A percentile compares a stretch with the other conserved stretches of the same genome.
These are phyloP conservation scores for Pleurotus citrinopileatus DNA, from an alignment of 768 basidiomycete genomes.

Conservation along the genomic window DNA sequence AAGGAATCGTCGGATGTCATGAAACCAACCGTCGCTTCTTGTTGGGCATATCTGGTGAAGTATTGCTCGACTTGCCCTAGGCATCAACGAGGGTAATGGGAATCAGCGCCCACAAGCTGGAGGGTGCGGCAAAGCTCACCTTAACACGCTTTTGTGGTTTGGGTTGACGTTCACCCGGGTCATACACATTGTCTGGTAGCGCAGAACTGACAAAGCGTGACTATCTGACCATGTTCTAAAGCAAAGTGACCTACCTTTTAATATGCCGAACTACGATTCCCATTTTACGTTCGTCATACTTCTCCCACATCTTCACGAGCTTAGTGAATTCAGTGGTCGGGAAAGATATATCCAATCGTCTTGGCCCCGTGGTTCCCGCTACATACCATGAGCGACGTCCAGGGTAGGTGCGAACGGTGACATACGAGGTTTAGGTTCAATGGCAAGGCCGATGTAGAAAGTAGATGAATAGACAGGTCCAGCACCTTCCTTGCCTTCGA, in stretches of 20 bases:
- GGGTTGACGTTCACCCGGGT: constrained; percentile 74
- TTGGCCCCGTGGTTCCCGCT: constrained; percentile 77
- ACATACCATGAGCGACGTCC: constrained; percentile 16
- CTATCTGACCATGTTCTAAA: constrained; percentile 9
- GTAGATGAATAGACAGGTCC: constrained; percentile 92
- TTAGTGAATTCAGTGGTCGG: constrained; percentile 95
- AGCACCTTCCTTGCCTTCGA: constrained; percentile 71
- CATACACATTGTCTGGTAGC: constrained; percentile 82
- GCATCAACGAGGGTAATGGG: neutral
- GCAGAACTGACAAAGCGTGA: constrained; percentile 45
- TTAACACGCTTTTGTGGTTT: constrained; percentile 76
- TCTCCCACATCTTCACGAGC: constrained; percentile 93
- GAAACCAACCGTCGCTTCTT: constrained; percentile 77
- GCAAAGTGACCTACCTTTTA: constrained; percentile 60
- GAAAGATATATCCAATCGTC: constrained; percentile 93
- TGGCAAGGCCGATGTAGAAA: constrained; percentile 93
- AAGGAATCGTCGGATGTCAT: constrained; percentile 13
- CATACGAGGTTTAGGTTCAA: constrained; percentile 86
- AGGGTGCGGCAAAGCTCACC: constrained; percentile 30
- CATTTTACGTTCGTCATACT: constrained; percentile 90
- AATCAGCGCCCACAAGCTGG: neutral
- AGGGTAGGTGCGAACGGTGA: constrained; percentile 24
- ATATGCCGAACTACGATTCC: constrained; percentile 93
- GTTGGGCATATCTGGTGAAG: constrained; percentile 70
- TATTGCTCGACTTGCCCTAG: constrained; percentile 63